Evolutionary conservation across 225 moss, liverwort and hornwort species (phyloP), one percentile per base, ranked within the genome.

Genomic region (Marchantia paleacea): DNA sequence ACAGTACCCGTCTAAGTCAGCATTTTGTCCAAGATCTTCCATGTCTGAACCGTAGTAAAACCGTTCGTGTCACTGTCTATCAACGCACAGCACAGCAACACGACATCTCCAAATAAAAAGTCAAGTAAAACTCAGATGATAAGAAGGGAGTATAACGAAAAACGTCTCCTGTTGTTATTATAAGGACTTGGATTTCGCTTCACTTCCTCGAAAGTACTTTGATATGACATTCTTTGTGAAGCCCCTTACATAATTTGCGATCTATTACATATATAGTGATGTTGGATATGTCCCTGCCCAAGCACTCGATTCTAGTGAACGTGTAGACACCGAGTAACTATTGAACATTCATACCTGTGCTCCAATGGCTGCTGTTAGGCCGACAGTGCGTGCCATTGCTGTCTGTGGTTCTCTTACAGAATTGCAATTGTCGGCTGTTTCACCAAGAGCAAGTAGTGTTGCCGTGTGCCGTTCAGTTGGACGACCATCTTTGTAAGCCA

Each of bases 341-440:
- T 5, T 55, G 55, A 12, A 9, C 39, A 52, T 39, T 69, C 62
- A 60, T 85, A 96, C 96, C 93, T 96, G 91, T 80, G 96, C 94
- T 84, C 92, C 94, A 84, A 96, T 93, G 9, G 93, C 96, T 83
- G 90, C 93, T 74, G 96, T 94, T 72, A 96, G 62, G 22, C 96
- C 96, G 67, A 94, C 96, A 77, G 93, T 94, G 16, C 91, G 87
- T 14, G 93, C 96, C 96, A 96, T 96, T 15, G 94, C 96, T 67
- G 92, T 90, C 73, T 96, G 92, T 20, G 92, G 87, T 72, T 88
- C 88, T 69, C 78, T 74, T 15, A 69, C 55, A 55, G 74, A 63
- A 7, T 74, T 80, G 75, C 73, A 72, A 77, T 47, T 79, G 12
- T 86, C 84, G 12, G 58, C 58, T n/a, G 87, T 86, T 81, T 94